These are phyloP conservation scores for Naganishia kalamii DNA, from an alignment of 768 basidiomycete species.

Conservation along the genomic window DNA sequence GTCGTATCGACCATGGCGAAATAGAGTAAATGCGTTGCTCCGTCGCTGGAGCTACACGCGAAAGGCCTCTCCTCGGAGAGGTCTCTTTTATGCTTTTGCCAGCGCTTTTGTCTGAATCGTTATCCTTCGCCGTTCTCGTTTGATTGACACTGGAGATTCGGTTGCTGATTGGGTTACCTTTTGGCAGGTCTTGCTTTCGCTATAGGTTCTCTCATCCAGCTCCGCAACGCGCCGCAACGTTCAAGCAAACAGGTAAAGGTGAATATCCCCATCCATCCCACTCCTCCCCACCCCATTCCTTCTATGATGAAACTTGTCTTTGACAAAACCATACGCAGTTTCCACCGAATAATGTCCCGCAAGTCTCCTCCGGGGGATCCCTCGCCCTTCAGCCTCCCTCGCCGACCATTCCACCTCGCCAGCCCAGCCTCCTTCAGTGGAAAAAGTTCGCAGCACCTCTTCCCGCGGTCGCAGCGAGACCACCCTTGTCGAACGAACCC, in stretches of 20 bases:
- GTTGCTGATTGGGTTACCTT: constrained; percentile 7
- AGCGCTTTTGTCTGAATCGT: constrained; percentile 47
- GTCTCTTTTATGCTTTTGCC: constrained; percentile 45
- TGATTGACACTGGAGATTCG: constrained; percentile 7
- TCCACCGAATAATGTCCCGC: constrained; percentile 46
- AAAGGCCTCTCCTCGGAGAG: constrained; percentile 27
- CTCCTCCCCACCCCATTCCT: constrained; percentile 4
- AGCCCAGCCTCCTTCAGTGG: neutral
- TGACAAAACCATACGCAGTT: constrained; percentile 48
- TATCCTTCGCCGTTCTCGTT: neutral
- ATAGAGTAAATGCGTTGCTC: constrained; percentile 40
- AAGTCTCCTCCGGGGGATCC: constrained; percentile 40
- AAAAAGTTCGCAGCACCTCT: constrained; percentile 23
- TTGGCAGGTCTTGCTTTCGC: neutral
- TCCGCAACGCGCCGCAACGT: neutral
- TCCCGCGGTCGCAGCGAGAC: constrained; percentile 28
- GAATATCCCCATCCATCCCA: constrained; percentile 10
- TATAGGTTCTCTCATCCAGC: neutral
- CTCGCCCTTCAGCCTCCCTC: constrained; percentile 1
- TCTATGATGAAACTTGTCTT: constrained; percentile 41
- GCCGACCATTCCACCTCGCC: constrained; percentile 18
- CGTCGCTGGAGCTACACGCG: constrained; percentile 43
- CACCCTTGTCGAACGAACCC: constrained; percentile 19
- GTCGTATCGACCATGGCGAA: constrained; percentile 49
- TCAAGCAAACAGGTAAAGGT: constrained; percentile 7